Percentiles rank a stretch among this genome's conserved stretches.
phyloP scores from a whole-genome alignment of 306 rosid species.

The Phaseolus lunatus region DNA sequence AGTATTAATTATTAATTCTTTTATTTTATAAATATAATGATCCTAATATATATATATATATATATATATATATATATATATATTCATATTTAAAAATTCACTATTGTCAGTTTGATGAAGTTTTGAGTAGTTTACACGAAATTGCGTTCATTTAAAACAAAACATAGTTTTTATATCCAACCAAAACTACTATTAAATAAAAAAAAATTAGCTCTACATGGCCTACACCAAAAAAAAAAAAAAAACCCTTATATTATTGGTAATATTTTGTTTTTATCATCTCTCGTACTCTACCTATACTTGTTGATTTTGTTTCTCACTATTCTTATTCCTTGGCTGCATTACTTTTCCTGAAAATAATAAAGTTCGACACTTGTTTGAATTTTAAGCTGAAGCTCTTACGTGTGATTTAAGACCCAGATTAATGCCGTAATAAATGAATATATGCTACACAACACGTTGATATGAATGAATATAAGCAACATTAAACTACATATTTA shows the following conservation, averaged over 20 bases:
- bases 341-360: slow-evolving; percentile 46
- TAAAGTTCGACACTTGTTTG: slow-evolving; percentile 14
- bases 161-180: background rate
- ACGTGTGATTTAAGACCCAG: slow-evolving; percentile 39
- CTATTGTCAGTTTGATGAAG: background rate
- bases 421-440: slow-evolving; percentile 41
- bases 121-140: background rate
- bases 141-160: background rate
- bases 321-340: background rate
- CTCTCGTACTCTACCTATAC: slow-evolving; percentile 11
- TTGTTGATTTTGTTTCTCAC: slow-evolving; percentile 17
- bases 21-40: too few relatives aligned
- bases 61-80: too few relatives aligned
- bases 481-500: background rate
- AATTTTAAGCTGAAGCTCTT: slow-evolving; percentile 35
- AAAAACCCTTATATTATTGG: background rate
- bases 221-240: background rate
- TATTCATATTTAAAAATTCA: too few relatives aligned
- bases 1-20: background rate
- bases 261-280: background rate
- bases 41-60: too few relatives aligned
- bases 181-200: background rate
- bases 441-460: slow-evolving; percentile 16
- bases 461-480: background rate
- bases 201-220: background rate